Evolutionary conservation across 169 alveolate species (phyloP).

Genomic region (Eimeria necatrix): DNA sequence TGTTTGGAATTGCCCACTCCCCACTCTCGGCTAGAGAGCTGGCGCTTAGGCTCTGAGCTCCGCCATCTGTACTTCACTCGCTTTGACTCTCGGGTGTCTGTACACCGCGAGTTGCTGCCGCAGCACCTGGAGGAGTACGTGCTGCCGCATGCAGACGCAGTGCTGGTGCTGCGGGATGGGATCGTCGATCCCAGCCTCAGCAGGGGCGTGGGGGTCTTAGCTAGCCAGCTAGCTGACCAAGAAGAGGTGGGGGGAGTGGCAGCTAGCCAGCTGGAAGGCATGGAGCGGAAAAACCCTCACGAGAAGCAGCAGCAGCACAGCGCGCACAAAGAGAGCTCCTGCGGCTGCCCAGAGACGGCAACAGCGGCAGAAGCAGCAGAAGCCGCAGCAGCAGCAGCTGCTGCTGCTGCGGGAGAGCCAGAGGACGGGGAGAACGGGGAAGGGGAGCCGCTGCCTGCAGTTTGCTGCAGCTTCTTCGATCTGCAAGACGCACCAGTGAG

Average conservation of each 20-base stretch:
- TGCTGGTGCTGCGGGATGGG: conserved; percentile 78
- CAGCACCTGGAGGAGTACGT: conserved; percentile 49
- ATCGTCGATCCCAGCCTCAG: conserved; percentile 65
- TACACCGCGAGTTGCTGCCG: neutral
- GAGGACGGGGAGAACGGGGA: conserved; percentile 80
- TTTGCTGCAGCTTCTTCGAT: conserved; percentile 79
- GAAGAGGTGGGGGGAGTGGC: conserved; percentile 63
- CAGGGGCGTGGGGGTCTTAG: conserved; percentile 1
- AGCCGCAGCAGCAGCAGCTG: neutral
- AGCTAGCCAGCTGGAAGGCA: conserved; percentile 36
- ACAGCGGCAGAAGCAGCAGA: neutral
- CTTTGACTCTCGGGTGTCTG: neutral
- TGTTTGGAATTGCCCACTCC: neutral
- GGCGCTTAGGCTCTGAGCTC: neutral
- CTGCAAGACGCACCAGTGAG: conserved; percentile 82
- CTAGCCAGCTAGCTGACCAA: conserved; percentile 31
- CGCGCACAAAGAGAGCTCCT: neutral
- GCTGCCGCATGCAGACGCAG: conserved; percentile 52
- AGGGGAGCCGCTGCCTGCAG: neutral
- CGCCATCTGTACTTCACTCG: neutral
- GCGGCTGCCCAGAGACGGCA: neutral
- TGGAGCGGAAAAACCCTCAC: neutral
- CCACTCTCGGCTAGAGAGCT: neutral
- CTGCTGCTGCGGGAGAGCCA: neutral
- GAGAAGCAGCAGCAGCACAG: neutral